Evolutionary conservation across 2,329 filamentous ascomycete genomes (phyloP), one percentile per base, ranked within the genome.

Genomic region (Nothophoma quercina): DNA sequence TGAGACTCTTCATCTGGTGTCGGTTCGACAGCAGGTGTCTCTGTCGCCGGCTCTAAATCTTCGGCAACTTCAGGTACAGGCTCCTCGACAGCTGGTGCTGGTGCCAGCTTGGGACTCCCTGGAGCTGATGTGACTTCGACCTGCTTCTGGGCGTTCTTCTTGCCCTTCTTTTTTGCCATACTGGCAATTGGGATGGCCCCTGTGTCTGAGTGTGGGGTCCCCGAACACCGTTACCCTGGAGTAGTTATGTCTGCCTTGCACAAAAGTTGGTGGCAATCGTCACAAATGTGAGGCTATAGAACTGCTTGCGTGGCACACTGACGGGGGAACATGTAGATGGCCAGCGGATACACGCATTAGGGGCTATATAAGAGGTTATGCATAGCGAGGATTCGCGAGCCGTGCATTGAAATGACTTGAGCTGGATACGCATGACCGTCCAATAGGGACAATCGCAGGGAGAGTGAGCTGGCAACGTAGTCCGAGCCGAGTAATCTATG

Each of bases 221-320:
- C 50, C 34, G 52, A 60, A 40, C 33, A 23, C 32, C 28, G 46
- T 55, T 45, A 59, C 30, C 10, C 50, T 53, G 50, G 43, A 29
- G 43, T 53, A 48, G 43, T 53, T 48, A 61, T 60, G 63, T 63
- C 59, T 70, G 62, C 62, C 51, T 62, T 55, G 59, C 62, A 67
- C 59, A 48, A 48, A 32, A 23, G 12, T 41, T 59, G 50, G 49
- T 50, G 44, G 50, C 33, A 55, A 42, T 55, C 40, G 32, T 47
- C 43, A 60, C 59, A 51, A 61, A 60, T 51, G 60, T 63, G 56
- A 62, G 59, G 67, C 64, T 64, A 61, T 47, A 51, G 48, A 61
- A 63, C 55, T 71, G 70, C 67, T 70, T 70, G 69, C 71, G 72
- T 73, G 68, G 73, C 70, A 72, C 68, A 63, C 59, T 56, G 62